Percentiles rank a stretch among this genome's conserved stretches.
phyloP scores from a whole-genome alignment of 2,329 filamentous ascomycete species.

The Aspergillus neoniger region DNA sequence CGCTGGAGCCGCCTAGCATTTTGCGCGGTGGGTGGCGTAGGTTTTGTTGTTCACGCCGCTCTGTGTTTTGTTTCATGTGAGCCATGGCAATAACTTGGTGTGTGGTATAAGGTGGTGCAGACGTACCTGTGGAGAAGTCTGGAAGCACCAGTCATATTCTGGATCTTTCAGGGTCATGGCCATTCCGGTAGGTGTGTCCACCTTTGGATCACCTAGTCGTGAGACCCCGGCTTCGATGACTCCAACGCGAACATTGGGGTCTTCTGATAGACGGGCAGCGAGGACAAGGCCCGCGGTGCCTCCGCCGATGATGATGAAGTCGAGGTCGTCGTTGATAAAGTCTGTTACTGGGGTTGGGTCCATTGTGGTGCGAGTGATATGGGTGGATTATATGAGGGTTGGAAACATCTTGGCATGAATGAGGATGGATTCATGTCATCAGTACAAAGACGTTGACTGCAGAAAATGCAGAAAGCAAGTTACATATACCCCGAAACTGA shows the following conservation, averaged over 20 bases:
- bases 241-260: conserved; percentile 28
- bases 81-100: too few species aligned
- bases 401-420: too few species aligned
- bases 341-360: too few species aligned
- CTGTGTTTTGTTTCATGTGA: too few species aligned
- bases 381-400: too few species aligned
- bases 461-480: too few species aligned
- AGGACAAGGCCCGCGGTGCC: conserved; percentile 36
- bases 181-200: conserved; percentile 25
- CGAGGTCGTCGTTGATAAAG: neutral
- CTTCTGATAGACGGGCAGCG: conserved; percentile 34
- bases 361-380: too few species aligned
- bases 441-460: too few species aligned
- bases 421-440: too few species aligned
- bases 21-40: conserved; percentile 37
- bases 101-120: conserved; percentile 43
- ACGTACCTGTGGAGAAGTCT: conserved; percentile 25
- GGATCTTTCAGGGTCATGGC: conserved; percentile 22
- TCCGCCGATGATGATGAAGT: conserved; percentile 27
- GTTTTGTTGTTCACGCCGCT: too few species aligned
- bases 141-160: conserved; percentile 31
- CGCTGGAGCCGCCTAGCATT: conserved; percentile 52
- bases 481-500: too few species aligned
- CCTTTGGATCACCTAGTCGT: conserved; percentile 24
- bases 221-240: conserved; percentile 34